phyloP scores from a whole-genome alignment of 2,329 filamentous ascomycete species.

The Rutstroemia sp. region DNA sequence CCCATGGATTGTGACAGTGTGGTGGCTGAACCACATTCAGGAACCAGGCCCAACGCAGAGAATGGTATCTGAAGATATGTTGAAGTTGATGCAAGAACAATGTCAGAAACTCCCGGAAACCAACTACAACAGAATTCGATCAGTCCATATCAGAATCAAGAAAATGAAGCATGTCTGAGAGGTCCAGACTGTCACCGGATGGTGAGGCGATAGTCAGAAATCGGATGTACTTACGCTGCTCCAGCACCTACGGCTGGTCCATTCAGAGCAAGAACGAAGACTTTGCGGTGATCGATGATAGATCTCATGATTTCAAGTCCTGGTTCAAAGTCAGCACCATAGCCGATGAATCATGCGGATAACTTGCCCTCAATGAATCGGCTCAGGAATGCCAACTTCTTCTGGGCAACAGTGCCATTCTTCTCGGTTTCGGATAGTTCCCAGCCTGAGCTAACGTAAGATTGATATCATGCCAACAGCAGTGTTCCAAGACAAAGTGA shows the following conservation, averaged over 20 bases:
- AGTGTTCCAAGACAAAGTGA: background rate
- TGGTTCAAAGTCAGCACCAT: background rate
- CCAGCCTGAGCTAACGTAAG: too few relatives aligned
- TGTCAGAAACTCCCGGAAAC: constrained; percentile 42
- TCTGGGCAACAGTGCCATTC: constrained; percentile 19
- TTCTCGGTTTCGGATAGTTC: background rate
- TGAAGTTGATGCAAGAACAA: constrained; percentile 37
- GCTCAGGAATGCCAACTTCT: constrained; percentile 22
- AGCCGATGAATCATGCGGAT: background rate
- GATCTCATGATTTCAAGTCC: constrained; percentile 34
- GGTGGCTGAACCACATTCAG: constrained; percentile 40
- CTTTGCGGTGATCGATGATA: constrained; percentile 43
- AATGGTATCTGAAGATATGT: constrained; percentile 43
- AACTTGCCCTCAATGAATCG: constrained; percentile 17
- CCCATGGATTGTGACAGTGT: constrained; percentile 41
- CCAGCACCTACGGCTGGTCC: constrained; percentile 43
- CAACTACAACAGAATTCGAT: constrained; percentile 22
- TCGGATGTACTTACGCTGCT: constrained; percentile 28
- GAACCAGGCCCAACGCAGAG: constrained; percentile 39
- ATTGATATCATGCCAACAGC: background rate
- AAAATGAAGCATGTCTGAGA: background rate
- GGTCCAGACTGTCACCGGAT: background rate
- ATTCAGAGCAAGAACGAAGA: constrained; percentile 43
- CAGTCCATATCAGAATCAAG: background rate
- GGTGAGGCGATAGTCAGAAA: background rate